Conservation (phyloP, 2,329 filamentous ascomycete species). For the Xylaria hypoxylon region DNA sequence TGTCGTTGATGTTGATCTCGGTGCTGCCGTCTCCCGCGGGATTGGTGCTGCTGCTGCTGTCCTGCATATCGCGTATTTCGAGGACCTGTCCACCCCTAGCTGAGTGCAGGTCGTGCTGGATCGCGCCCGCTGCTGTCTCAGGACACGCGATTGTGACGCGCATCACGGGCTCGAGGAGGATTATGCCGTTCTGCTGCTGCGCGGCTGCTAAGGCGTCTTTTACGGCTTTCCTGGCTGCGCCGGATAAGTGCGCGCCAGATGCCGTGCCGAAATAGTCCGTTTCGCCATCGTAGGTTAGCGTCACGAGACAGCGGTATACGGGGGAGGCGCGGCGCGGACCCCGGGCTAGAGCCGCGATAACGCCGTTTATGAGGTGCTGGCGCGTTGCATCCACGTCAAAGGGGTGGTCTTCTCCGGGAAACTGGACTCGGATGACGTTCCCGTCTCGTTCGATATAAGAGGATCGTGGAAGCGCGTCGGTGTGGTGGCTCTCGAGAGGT, state of each 20-base stretch:
- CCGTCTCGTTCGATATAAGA: conserved; percentile 70
- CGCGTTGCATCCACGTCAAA: conserved; percentile 64
- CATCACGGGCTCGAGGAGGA: conserved; percentile 94
- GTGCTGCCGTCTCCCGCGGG: neutral
- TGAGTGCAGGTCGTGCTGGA: conserved; percentile 84
- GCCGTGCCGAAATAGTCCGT: conserved; percentile 74
- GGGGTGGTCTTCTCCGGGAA: conserved; percentile 56
- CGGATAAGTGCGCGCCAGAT: conserved; percentile 74
- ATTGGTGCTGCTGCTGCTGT: conserved; percentile 52
- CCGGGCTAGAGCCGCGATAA: conserved; percentile 83
- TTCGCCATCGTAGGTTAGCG: conserved; percentile 73
- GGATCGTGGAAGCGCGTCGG: conserved; percentile 55
- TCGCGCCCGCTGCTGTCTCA: conserved; percentile 80
- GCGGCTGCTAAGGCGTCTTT: conserved; percentile 75
- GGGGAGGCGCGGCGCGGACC: conserved; percentile 86
- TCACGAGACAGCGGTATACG: conserved; percentile 79
- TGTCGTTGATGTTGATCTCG: conserved; percentile 74
- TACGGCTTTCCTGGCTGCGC: conserved; percentile 72
- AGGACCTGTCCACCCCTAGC: conserved; percentile 80
- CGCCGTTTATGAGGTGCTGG: conserved; percentile 79
- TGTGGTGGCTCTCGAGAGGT: conserved; percentile 63
- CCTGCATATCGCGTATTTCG: conserved; percentile 73
- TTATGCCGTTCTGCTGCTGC: conserved; percentile 64
- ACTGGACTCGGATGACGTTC: conserved; percentile 73
- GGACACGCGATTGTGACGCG: conserved; percentile 86